These are phyloP conservation scores for Amaranthus tricolor DNA, from an alignment of 179 eudicot species.

Conservation along the genomic window DNA sequence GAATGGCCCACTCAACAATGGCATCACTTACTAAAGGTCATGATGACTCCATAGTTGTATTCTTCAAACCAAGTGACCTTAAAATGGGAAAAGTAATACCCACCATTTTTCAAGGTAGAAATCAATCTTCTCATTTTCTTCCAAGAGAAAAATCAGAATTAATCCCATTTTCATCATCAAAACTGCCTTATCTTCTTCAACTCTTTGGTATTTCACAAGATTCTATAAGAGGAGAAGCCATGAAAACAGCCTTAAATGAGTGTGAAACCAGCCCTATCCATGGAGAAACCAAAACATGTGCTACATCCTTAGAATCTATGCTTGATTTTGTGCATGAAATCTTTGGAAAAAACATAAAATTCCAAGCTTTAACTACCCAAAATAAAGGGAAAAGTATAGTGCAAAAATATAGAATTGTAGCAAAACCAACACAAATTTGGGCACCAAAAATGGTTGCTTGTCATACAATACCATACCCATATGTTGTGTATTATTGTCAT, in stretches of 20 bases:
- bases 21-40: neutral
- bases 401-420: constrained; percentile 49
- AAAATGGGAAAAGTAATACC: constrained; percentile 37
- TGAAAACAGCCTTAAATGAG: constrained; percentile 46
- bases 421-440: constrained; percentile 24
- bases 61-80: constrained; percentile 47
- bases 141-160: constrained; percentile 53
- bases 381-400: constrained; percentile 14
- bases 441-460: constrained; percentile 48
- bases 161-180: constrained; percentile 51
- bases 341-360: constrained; percentile 26
- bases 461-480: constrained; percentile 71
- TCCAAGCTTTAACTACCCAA: constrained; percentile 37
- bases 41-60: constrained; percentile 39
- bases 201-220: constrained; percentile 34
- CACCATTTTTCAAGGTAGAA: constrained; percentile 40
- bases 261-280: constrained; percentile 45
- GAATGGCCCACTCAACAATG: no score
- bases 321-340: constrained; percentile 37
- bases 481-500: constrained; percentile 67
- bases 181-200: constrained; percentile 44
- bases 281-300: constrained; percentile 62
- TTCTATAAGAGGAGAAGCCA: constrained; percentile 59
- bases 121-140: constrained; percentile 45
- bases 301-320: constrained; percentile 71